phyloP scores from a whole-genome alignment of 768 basidiomycete genomes.

The Cyathus striatus region DNA sequence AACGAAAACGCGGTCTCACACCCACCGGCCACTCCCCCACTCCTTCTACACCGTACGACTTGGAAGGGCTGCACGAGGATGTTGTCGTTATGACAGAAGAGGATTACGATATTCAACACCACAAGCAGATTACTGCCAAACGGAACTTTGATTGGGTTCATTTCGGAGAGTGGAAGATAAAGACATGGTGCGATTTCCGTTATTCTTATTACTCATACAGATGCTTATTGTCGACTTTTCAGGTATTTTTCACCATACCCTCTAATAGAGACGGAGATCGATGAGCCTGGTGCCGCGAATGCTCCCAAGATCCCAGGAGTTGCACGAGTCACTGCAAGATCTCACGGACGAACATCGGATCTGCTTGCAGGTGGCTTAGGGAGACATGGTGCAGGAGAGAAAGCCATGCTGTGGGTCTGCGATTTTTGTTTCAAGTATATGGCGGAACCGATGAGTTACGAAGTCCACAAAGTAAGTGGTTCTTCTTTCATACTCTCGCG shows the following conservation, averaged over 20 bases:
- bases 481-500: not conserved
- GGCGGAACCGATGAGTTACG: constrained; percentile 68
- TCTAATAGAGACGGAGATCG: constrained; percentile 58
- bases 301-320: constrained; percentile 43
- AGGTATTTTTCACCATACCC: constrained; percentile 98
- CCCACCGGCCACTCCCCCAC: constrained; percentile 2
- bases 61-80: constrained; percentile 6
- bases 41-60: constrained; percentile 4
- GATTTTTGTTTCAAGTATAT: constrained; percentile 98
- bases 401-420: constrained; percentile 73
- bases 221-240: constrained; percentile 1
- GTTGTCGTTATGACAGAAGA: constrained; percentile 55
- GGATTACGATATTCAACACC: constrained; percentile 64
- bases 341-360: constrained; percentile 73
- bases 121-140: constrained; percentile 61
- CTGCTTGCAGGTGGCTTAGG: constrained; percentile 60
- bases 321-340: constrained; percentile 43
- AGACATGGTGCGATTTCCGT: constrained; percentile 65
- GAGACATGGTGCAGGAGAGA: constrained; percentile 42
- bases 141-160: constrained; percentile 85
- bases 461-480: constrained; percentile 53
- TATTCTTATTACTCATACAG: constrained; percentile 2
- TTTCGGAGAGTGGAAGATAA: constrained; percentile 83
- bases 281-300: constrained; percentile 29
- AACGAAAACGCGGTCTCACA: constrained; percentile 25